Percentiles rank a stretch among this genome's conserved stretches.
phyloP scores from a whole-genome alignment of 257 asterid species.

The Solanum arcanum region DNA sequence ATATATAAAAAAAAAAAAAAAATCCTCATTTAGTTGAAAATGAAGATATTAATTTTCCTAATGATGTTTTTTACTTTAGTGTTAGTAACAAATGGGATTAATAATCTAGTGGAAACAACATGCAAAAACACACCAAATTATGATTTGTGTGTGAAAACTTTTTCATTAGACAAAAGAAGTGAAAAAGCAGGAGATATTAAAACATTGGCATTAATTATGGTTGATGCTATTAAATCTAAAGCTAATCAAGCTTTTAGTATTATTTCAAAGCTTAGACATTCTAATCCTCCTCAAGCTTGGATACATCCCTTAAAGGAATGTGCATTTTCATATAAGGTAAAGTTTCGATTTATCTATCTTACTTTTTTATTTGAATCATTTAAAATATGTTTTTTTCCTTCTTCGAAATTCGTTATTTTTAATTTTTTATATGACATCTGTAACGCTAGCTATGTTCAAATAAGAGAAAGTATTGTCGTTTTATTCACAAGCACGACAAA shows the following conservation, averaged over 20 bases:
- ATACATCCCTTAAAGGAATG: neutral
- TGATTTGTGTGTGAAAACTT: slow-evolving; percentile 39
- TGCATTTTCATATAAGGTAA: neutral
- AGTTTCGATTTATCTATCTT: neutral
- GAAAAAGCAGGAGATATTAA: slow-evolving; percentile 1
- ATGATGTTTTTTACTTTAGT: neutral
- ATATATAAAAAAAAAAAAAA: too few species aligned
- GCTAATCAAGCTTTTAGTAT: neutral
- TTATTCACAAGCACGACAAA: too few species aligned
- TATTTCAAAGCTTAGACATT: neutral
- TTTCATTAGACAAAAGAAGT: slow-evolving; percentile 18
- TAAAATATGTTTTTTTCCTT: neutral
- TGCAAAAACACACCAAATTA: slow-evolving; percentile 48
- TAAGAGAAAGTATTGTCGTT: neutral
- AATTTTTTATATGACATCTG: neutral
- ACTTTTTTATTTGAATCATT: neutral
- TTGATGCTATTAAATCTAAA: slow-evolving; percentile 6
- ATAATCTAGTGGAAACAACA: slow-evolving; percentile 23
- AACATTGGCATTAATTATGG: slow-evolving; percentile 11
- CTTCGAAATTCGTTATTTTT: neutral
- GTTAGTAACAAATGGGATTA: neutral
- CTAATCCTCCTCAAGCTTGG: neutral
- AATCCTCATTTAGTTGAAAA: neutral
- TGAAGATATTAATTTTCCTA: neutral
- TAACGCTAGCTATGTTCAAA: neutral